Conservation (phyloP, 1,284 basidiomycete species). For the Caloboletus firmus region DNA sequence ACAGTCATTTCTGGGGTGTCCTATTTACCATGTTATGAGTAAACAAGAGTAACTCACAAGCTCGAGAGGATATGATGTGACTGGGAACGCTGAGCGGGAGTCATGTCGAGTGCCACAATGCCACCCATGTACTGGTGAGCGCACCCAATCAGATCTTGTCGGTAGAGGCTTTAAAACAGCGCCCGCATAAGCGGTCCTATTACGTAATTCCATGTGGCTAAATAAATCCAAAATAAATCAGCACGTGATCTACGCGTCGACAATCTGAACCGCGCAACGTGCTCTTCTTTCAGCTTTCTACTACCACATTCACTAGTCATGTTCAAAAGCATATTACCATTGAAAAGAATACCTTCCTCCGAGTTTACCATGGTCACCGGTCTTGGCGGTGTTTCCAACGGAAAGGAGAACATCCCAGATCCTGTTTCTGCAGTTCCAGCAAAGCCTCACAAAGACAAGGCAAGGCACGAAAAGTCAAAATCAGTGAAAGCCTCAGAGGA, state of each 20-base stretch:
- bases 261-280: conserved; percentile 30
- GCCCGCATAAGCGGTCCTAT: conserved; percentile 21
- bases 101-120: too few species aligned
- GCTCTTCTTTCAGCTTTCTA: conserved; percentile 2
- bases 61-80: neutral
- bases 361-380: conserved; percentile 73
- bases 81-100: neutral
- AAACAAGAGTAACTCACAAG: conserved; percentile 5
- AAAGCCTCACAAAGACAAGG: conserved; percentile 39
- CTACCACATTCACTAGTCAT: conserved; percentile 37
- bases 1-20: conserved; percentile 21
- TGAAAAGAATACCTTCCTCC: conserved; percentile 57
- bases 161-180: conserved; percentile 9
- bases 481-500: conserved; percentile 41
- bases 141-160: conserved; percentile 22
- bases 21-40: conserved; percentile 10
- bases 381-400: conserved; percentile 47
- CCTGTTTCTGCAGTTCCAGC: conserved; percentile 12
- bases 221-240: conserved; percentile 30
- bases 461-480: conserved; percentile 39
- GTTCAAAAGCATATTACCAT: conserved; percentile 75
- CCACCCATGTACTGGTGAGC: too few species aligned
- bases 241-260: conserved; percentile 36
- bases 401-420: conserved; percentile 65
- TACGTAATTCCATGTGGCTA: conserved; percentile 17